Base-by-base conservation (phyloP, 1,139 yeast genomes). In the Citeromyces hawaiiensis region DNA sequence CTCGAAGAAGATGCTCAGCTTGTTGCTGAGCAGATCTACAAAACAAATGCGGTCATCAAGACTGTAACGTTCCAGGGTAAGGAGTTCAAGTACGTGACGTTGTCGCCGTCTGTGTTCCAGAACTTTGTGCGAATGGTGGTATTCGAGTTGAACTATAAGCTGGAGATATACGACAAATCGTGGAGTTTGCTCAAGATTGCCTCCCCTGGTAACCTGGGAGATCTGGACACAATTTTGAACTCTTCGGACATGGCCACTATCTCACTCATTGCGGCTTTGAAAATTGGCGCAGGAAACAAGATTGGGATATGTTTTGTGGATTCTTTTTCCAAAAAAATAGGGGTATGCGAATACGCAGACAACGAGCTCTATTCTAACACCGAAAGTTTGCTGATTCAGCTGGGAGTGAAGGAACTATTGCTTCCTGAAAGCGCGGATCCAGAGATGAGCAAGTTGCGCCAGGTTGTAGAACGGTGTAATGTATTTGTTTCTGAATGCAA, bases 131-230 rank as follows among this genome's bases (percentile, higher is more conserved):
- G 72, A 44, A 72, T 70, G 44, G 76, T 85, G 39, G 64, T 91
- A 32, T 65, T 86, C 38, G 85, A 79, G 39, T 66, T 70, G 39
- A 86, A 86, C n/a, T 63, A 66, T 45, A 85, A 85, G 54, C 72
- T 91, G 21, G 96, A 88, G 53, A 70, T 91, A 18, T 88, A 80
- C 53, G 74, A 64, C 45, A 67, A 66, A 44, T 60, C 57, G 39
- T 86, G 94, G 79, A 65, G 63, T 37, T 53, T 82, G 40, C 45
- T 70, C 25, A 70, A 70, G 44, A 61, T 70, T 39, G 96, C 94
- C 1, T 81, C 96, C 1, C 96, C 97, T 1, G 98, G 98, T 4
- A 88, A 91, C 55, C 64, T 87, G 39, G 85, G 80, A 42, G 83
- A 76, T 38, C 75, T 91, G 38, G 96, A 85, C 45, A 86, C 80